Percentiles rank a stretch among this genome's conserved stretches.
These are phyloP conservation scores for Morella rubra DNA, from an alignment of 306 rosid species.

Conservation along the genomic window DNA sequence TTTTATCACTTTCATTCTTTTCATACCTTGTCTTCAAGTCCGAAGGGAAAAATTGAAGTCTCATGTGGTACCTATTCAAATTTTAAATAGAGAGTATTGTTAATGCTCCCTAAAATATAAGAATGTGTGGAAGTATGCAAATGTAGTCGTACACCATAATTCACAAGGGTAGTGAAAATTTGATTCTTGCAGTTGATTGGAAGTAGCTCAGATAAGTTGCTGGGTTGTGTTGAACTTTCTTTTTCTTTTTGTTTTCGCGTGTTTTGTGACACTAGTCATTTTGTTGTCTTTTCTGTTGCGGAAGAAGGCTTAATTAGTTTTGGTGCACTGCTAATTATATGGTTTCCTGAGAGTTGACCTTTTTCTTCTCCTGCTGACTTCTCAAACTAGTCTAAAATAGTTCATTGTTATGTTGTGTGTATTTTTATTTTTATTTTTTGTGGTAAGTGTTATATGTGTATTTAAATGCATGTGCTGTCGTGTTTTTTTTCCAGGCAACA, in stretches of 20 bases:
- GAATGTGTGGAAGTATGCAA: neutral
- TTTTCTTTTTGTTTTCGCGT: neutral
- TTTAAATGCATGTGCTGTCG: neutral
- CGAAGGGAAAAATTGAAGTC: neutral
- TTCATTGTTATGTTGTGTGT: no score
- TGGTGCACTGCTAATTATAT: neutral
- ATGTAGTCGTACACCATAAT: neutral
- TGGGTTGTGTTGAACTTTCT: neutral
- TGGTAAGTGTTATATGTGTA: neutral
- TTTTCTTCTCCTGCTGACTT: no score
- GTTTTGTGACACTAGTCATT: conserved; percentile 3
- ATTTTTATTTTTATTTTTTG: no score
- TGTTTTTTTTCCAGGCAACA: conserved; percentile 55
- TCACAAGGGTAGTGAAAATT: neutral
- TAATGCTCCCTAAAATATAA: neutral
- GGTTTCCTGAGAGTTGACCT: neutral
- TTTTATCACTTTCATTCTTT: neutral
- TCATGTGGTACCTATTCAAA: neutral
- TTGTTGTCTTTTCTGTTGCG: neutral
- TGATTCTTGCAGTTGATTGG: neutral
- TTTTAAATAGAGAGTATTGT: neutral
- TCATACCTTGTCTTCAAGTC: neutral
- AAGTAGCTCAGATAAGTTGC: neutral
- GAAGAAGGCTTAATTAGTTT: neutral
- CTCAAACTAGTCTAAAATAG: neutral